Evolutionary conservation across 805 yeast genomes (phyloP).

Genomic region (Spathaspora girioi): DNA sequence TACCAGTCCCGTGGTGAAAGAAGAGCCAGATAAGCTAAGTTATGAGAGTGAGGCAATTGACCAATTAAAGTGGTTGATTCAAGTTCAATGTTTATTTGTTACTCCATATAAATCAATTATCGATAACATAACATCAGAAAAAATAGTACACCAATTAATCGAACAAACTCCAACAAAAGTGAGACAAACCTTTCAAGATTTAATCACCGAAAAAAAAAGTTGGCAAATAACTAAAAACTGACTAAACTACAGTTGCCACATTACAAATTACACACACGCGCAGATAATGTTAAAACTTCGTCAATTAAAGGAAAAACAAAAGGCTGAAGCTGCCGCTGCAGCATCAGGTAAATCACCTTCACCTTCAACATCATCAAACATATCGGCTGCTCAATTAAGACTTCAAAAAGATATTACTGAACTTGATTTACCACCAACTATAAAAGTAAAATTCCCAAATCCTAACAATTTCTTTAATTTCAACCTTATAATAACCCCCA

Average conservation of each 20-base stretch:
- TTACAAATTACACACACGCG: background rate
- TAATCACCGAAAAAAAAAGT: background rate
- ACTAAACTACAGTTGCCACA: background rate
- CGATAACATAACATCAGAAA: background rate
- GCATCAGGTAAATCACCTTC: conserved; percentile 13
- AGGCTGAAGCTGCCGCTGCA: conserved; percentile 22
- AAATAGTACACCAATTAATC: background rate
- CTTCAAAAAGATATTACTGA: conserved; percentile 76
- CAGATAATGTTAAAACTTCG: conserved; percentile 56
- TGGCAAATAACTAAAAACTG: no score
- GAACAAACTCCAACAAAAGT: background rate
- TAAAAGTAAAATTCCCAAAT: conserved; percentile 47
- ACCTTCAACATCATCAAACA: conserved; percentile 13
- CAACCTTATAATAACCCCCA: conserved; percentile 55
- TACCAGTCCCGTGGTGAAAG: background rate
- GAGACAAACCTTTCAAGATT: background rate
- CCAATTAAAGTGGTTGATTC: conserved; percentile 9
- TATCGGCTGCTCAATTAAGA: conserved; percentile 63
- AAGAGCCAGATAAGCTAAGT: background rate
- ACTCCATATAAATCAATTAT: conserved; percentile 9
- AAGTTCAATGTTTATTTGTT: conserved; percentile 8
- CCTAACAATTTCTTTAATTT: conserved; percentile 61
- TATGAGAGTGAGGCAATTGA: background rate
- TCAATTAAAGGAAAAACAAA: conserved; percentile 53
- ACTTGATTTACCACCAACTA: conserved; percentile 58